Evolutionary conservation across 257 asterid genomes (phyloP).

Genomic region (Fraxinus excelsior): DNA sequence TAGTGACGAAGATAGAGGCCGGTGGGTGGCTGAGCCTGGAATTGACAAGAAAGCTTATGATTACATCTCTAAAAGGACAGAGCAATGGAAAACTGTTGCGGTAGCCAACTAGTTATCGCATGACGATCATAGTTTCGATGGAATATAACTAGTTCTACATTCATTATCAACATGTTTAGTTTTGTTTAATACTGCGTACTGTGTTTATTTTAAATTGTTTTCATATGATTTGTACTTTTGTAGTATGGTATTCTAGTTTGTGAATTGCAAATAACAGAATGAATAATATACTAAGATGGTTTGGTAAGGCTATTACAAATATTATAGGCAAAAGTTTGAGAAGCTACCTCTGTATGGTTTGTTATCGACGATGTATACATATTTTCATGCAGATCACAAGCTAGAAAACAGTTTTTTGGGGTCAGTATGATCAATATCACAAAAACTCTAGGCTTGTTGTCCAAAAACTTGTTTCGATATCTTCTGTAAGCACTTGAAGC

Average conservation of each 20-base stretch:
- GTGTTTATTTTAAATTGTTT: not conserved
- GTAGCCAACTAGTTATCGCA: slow-evolving; percentile 1
- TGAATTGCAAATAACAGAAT: not conserved
- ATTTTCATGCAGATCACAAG: not conserved
- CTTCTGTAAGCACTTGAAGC: too few species aligned
- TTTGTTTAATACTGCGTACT: not conserved
- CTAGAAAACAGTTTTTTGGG: not conserved
- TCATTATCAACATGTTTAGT: not conserved
- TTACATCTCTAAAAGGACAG: slow-evolving; percentile 33
- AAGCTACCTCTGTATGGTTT: not conserved
- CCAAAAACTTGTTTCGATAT: not conserved
- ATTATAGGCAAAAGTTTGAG: too few species aligned
- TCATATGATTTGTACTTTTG: not conserved
- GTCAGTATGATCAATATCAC: not conserved
- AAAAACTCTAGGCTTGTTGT: not conserved
- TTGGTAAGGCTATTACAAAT: too few species aligned
- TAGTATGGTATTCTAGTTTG: not conserved
- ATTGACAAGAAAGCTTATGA: slow-evolving; percentile 42
- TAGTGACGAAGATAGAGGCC: slow-evolving; percentile 52
- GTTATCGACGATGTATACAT: not conserved
- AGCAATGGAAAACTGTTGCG: slow-evolving; percentile 26
- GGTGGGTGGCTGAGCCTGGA: slow-evolving; percentile 56
- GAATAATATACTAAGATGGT: not conserved
- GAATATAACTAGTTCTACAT: not conserved
- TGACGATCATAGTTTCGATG: not conserved